A percentile compares a stretch with the other conserved stretches of the same genome.
Evolutionary conservation across 2,329 filamentous ascomycete species (phyloP).

Genomic region (Purpureocillium takamizusanense): DNA sequence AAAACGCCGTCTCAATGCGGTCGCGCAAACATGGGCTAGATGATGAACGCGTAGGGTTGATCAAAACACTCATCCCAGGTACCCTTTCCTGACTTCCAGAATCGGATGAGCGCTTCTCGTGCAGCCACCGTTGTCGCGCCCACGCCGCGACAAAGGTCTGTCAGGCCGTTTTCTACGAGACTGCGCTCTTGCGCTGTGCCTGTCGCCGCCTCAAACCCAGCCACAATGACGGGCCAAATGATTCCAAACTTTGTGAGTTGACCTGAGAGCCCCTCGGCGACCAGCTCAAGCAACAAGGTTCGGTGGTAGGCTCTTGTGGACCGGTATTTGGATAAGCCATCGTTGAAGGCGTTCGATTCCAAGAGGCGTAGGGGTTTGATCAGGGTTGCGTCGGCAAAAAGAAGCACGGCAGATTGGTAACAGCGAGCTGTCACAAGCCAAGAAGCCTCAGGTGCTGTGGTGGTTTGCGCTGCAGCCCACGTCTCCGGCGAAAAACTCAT

Average conservation of each 20-base stretch:
- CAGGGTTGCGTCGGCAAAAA: not conserved
- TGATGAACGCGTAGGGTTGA: not conserved
- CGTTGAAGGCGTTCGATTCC: not conserved
- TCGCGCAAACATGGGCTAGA: not conserved
- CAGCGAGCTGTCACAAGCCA: conserved; percentile 1
- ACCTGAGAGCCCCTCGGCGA: not conserved
- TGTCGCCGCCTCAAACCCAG: conserved; percentile 1
- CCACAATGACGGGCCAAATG: conserved; percentile 1
- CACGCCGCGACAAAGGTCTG: not conserved
- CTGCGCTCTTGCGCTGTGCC: not conserved
- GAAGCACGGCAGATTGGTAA: conserved; percentile 3
- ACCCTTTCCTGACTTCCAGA: conserved; percentile 4
- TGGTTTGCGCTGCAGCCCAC: conserved; percentile 2
- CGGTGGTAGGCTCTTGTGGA: not conserved
- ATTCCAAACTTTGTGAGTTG: not conserved
- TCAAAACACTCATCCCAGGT: conserved; percentile 7
- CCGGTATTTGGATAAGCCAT: not conserved
- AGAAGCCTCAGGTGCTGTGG: not conserved
- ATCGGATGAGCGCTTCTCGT: not conserved
- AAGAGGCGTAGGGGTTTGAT: not conserved
- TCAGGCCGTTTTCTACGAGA: not conserved
- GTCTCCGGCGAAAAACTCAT: conserved; percentile 1
- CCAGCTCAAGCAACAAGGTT: not conserved
- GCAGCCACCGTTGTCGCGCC: conserved; percentile 3
- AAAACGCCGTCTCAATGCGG: no score